Percentiles rank a stretch among this genome's conserved stretches.
phyloP scores from a whole-genome alignment of 257 asterid genomes.

The Ilex asprella region DNA sequence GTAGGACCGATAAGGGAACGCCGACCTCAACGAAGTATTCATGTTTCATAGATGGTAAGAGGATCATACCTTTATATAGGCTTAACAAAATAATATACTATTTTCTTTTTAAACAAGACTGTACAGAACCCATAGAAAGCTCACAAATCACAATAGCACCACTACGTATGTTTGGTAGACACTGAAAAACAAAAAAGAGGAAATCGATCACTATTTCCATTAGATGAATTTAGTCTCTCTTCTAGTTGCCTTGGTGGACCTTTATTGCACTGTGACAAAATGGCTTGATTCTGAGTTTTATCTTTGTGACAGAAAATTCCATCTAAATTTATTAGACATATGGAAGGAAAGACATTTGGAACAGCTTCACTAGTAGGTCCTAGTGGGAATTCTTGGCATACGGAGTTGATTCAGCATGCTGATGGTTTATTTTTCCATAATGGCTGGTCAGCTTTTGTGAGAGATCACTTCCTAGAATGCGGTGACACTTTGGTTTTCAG shows the following conservation, averaged over 20 bases:
- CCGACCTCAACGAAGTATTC: too few species aligned
- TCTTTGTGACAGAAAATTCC: conserved; percentile 59
- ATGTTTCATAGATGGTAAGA: too few species aligned
- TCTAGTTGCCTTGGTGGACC: conserved; percentile 5
- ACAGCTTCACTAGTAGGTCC: conserved; percentile 38
- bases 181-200: background rate
- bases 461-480: conserved; percentile 33
- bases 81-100: background rate
- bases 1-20: too few species aligned
- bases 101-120: background rate
- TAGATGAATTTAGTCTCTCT: background rate
- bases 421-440: conserved; percentile 27
- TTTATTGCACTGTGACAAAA: background rate
- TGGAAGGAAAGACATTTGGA: conserved; percentile 33
- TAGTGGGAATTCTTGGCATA: conserved; percentile 44
- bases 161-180: background rate
- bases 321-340: conserved; percentile 36
- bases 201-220: background rate
- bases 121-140: background rate
- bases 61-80: background rate
- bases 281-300: conserved; percentile 5
- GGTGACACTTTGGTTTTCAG: conserved; percentile 51
- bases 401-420: conserved; percentile 25
- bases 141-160: background rate
- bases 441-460: conserved; percentile 45